These are phyloP conservation scores for Pinus taeda DNA, from an alignment of 75 land plant genomes.

Conservation along the genomic window DNA sequence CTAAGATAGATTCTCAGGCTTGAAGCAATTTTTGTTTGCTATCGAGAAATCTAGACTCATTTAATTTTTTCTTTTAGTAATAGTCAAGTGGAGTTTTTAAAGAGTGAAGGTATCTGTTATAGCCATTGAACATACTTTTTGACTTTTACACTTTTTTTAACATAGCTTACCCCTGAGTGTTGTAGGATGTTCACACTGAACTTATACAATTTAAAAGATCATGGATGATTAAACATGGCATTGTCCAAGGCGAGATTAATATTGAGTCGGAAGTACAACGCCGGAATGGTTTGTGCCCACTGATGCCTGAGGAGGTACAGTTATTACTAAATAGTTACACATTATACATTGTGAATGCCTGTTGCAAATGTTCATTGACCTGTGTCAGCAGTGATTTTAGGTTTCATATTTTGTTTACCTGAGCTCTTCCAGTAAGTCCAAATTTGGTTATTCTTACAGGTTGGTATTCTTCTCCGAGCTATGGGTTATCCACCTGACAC, in stretches of 20 bases:
- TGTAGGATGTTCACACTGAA: slow-evolving; percentile 77
- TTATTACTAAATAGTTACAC: not conserved
- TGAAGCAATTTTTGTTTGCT: not conserved
- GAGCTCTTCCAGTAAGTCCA: not conserved
- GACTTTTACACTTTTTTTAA: not conserved
- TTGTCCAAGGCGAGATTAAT: slow-evolving; percentile 51
- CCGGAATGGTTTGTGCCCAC: slow-evolving; percentile 70
- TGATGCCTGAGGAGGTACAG: slow-evolving; percentile 84
- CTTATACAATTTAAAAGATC: slow-evolving; percentile 65
- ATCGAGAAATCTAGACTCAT: not conserved
- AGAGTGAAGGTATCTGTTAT: not conserved
- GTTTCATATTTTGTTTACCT: not conserved
- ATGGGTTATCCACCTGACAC: slow-evolving; percentile 70
- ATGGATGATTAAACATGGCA: slow-evolving; percentile 60
- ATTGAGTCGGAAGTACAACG: slow-evolving; percentile 64
- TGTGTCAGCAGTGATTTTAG: not conserved
- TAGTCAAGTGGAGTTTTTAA: not conserved
- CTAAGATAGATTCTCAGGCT: not conserved
- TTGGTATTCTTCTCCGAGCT: slow-evolving; percentile 82
- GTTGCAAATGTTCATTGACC: not conserved
- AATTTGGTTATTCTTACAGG: slow-evolving; percentile 32
- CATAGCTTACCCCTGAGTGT: not conserved
- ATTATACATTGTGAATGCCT: slow-evolving; percentile 1
- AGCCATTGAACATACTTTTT: not conserved
- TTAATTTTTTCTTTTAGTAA: not conserved